Evolutionary conservation across 306 rosid genomes (phyloP).

Genomic region (Acmispon strigosus): DNA sequence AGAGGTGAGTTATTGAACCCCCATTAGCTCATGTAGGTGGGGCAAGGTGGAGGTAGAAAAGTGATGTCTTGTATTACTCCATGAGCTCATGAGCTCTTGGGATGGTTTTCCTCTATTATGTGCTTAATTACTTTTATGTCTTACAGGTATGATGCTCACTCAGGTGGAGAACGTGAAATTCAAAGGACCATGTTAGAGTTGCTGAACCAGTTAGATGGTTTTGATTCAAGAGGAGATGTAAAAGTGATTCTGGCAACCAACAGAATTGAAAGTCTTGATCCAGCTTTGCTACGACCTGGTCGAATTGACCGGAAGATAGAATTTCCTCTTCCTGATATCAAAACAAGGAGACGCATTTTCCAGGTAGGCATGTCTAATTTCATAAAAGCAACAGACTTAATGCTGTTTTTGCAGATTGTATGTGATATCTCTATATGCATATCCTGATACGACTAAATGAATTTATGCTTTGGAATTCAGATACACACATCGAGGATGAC

Average conservation of each 20-base stretch:
- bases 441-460: neutral
- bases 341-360: constrained; percentile 95
- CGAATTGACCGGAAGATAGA: constrained; percentile 94
- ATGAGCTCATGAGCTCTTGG: too few relatives aligned
- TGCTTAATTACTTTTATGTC: constrained; percentile 5
- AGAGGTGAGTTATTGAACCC: constrained; percentile 52
- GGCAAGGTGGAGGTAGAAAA: neutral
- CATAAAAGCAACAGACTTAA: neutral
- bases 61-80: too few relatives aligned
- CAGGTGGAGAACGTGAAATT: constrained; percentile 98
- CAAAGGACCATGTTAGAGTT: constrained; percentile 93
- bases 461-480: constrained; percentile 31
- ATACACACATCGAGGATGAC: constrained; percentile 98
- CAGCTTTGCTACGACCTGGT: constrained; percentile 97
- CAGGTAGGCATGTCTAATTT: constrained; percentile 48
- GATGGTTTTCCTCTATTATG: neutral
- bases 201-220: constrained; percentile 90
- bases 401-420: neutral
- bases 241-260: constrained; percentile 95
- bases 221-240: constrained; percentile 98
- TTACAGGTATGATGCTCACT: constrained; percentile 91
- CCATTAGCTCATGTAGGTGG: neutral
- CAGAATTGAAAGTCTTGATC: constrained; percentile 92
- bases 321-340: constrained; percentile 96
- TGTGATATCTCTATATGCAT: constrained; percentile 1